These are phyloP conservation scores for Emergomyces orientalis DNA, from an alignment of 2,329 filamentous ascomycete genomes.

Conservation along the genomic window DNA sequence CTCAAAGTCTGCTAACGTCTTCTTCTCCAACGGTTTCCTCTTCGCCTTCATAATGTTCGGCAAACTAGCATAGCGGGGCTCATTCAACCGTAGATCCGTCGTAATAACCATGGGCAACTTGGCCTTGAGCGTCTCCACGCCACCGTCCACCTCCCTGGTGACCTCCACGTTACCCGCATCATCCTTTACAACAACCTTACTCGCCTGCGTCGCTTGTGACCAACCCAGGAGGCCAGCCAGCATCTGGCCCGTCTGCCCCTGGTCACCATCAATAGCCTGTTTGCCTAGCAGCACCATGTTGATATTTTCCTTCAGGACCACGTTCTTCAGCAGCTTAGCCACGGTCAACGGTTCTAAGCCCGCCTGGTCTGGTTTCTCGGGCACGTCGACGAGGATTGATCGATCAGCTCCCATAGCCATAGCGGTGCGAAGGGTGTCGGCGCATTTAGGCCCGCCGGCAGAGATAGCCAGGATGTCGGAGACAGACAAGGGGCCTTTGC, in stretches of 20 bases:
- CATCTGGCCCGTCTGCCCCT: constrained; percentile 96
- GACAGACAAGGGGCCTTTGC: constrained; percentile 66
- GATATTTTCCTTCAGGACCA: constrained; percentile 73
- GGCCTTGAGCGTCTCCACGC: constrained; percentile 76
- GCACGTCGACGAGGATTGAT: constrained; percentile 73
- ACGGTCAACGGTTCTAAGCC: constrained; percentile 77
- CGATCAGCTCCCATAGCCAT: constrained; percentile 99
- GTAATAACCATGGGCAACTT: constrained; percentile 90
- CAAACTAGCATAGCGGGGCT: constrained; percentile 88
- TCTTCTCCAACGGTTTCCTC: constrained; percentile 98
- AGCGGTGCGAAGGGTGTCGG: constrained; percentile 83
- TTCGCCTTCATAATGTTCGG: constrained; percentile 99
- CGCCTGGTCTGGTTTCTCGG: constrained; percentile 51
- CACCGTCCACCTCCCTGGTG: constrained; percentile 88
- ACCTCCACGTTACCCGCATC: constrained; percentile 64
- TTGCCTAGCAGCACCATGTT: constrained; percentile 94
- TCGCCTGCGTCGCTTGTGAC: constrained; percentile 91
- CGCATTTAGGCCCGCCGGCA: constrained; percentile 77
- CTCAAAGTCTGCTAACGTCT: constrained; percentile 72
- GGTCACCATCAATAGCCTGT: constrained; percentile 96
- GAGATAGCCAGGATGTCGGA: constrained; percentile 86
- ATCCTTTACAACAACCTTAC: constrained; percentile 64
- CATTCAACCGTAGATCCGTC: constrained; percentile 87
- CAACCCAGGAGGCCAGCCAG: constrained; percentile 83
- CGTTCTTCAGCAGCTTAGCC: constrained; percentile 74